These are phyloP conservation scores for Ophiostoma australiae DNA, from an alignment of 2,329 filamentous ascomycete species.

Conservation along the genomic window DNA sequence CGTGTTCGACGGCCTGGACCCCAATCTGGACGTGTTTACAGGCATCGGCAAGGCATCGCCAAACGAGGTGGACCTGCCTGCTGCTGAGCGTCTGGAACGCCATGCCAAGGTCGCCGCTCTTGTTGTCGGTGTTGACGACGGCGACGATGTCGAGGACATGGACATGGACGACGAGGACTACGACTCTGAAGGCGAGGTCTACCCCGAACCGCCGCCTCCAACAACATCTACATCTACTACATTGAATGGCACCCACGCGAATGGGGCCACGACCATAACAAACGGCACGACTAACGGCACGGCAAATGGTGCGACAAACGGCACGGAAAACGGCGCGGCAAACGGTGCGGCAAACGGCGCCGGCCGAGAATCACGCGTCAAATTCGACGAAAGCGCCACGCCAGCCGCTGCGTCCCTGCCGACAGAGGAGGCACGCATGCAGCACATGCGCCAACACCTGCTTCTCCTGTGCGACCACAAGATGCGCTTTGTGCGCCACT, in stretches of 20 bases:
- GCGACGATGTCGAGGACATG: slow-evolving; percentile 36
- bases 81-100: slow-evolving; percentile 45
- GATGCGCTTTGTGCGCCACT: slow-evolving; percentile 63
- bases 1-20: slow-evolving; percentile 51
- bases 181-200: slow-evolving; percentile 31
- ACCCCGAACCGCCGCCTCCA: background rate
- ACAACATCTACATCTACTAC: background rate
- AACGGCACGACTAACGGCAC: background rate
- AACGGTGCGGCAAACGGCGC: slow-evolving; percentile 24
- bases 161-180: slow-evolving; percentile 30
- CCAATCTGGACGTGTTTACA: slow-evolving; percentile 48
- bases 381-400: slow-evolving; percentile 45
- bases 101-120: slow-evolving; percentile 30
- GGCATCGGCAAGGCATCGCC: slow-evolving; percentile 54
- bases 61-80: slow-evolving; percentile 44
- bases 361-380: slow-evolving; percentile 34
- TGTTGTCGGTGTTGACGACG: slow-evolving; percentile 31
- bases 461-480: slow-evolving; percentile 65
- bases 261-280: background rate
- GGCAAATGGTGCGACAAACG: slow-evolving; percentile 27
- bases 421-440: slow-evolving; percentile 43
- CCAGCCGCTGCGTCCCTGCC: background rate
- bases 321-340: slow-evolving; percentile 22
- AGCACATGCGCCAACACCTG: slow-evolving; percentile 67
- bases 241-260: slow-evolving; percentile 16